Conservation (phyloP, 2,329 filamentous ascomycete species). For the Dichotomopilus funicola region DNA sequence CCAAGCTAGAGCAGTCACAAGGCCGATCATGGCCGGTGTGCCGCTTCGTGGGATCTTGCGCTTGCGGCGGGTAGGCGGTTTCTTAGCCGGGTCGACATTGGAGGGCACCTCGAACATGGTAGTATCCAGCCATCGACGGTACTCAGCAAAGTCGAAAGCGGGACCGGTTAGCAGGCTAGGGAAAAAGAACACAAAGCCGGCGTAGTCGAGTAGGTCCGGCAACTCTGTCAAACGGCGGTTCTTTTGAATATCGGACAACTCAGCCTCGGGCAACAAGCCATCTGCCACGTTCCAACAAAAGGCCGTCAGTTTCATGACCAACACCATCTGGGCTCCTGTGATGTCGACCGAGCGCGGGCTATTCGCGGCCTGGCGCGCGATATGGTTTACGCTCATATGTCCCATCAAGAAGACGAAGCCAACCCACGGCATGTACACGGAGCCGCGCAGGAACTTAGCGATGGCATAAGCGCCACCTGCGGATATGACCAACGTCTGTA, state of each 20-base stretch:
- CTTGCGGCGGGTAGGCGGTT: constrained; percentile 79
- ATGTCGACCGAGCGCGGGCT: constrained; percentile 70
- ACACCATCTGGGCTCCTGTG: constrained; percentile 93
- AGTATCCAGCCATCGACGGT: constrained; percentile 85
- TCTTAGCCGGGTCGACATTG: constrained; percentile 76
- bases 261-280: constrained; percentile 68
- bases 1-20: constrained; percentile 67
- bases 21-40: constrained; percentile 75
- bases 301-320: constrained; percentile 93
- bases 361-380: constrained; percentile 67
- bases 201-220: constrained; percentile 71
- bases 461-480: constrained; percentile 76
- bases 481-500: constrained; percentile 73
- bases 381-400: constrained; percentile 88
- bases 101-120: constrained; percentile 86
- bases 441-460: constrained; percentile 67
- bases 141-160: constrained; percentile 91
- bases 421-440: constrained; percentile 96
- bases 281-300: constrained; percentile 99
- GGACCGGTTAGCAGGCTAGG: constrained; percentile 84
- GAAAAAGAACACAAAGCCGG: constrained; percentile 92
- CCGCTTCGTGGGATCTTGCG: constrained; percentile 88
- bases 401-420: constrained; percentile 91
- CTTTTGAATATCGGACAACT: constrained; percentile 82
- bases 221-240: constrained; percentile 70